Base-by-base conservation (phyloP, 106 monocot genomes). In the Phalaenopsis equestris region DNA sequence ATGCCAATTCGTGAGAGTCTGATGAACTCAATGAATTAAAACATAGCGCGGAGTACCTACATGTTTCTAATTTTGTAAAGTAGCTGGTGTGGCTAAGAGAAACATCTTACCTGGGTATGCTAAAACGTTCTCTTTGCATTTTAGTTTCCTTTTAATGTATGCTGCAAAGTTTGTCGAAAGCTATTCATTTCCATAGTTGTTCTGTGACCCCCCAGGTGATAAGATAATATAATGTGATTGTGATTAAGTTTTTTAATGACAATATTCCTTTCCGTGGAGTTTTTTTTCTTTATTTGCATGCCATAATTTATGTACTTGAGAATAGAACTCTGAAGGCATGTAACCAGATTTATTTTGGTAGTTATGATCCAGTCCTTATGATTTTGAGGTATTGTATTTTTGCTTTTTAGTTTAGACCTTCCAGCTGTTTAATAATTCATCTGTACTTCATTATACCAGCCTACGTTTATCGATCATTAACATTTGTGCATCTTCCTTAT, bases 1-100 rank as follows among this genome's bases (percentile, higher is more conserved):
- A 89, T 83, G 42, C 64, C 41, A 84, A 84, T 73, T 80, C 77
- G 1, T 55, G 58, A 81, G 77, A 42, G 11, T 49, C 15, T 49
- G 42, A 48, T 76, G 17, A 24, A 23, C 8, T 76, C 42, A 49
- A 49, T 76, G 5, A 42, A 21, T 16, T 42, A 76, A 49, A 23
- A 5, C 23, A 24, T 24, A 48, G 24, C 23, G 76, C 76, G 18
- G 76, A 76, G 19, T 48, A 76, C 76, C 76, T 47, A 24, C 49
- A 76, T 76, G 48, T 48, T 52, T 45, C 74, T 74, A 36, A 19
- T 42, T 42, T 74, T 45, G 74, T 74, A 45, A 74, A 45, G 74
- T 74, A 42, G 43, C 74, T 74, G 18, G 16, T 74, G 43, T 42
- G 38, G 74, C 74, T 74, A 74, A 21, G 74, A 45, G 17, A 74